phyloP scores from a whole-genome alignment of 75 land plant genomes.

The Cupressus sempervirens region DNA sequence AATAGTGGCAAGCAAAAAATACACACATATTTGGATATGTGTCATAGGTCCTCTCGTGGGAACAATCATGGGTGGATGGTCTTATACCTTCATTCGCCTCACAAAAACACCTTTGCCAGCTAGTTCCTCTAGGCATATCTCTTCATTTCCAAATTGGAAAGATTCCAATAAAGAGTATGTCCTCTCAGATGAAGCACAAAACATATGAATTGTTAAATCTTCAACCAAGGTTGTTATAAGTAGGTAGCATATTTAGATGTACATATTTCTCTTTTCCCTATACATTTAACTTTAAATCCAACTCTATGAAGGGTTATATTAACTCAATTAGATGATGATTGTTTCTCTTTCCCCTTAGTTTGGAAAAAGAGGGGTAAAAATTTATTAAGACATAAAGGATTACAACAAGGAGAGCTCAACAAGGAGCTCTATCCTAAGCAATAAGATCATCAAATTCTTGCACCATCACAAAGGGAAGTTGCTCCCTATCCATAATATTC shows the following conservation, averaged over 20 bases:
- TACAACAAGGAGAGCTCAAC: no score
- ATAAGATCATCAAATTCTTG: no score
- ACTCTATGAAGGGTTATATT: background rate
- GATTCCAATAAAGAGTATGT: background rate
- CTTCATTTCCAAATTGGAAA: background rate
- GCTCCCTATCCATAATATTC: no score
- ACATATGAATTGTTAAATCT: background rate
- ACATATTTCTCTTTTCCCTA: background rate
- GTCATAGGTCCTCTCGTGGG: slow-evolving; percentile 51
- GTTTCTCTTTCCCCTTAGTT: background rate
- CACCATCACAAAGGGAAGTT: no score
- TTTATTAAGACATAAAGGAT: no score
- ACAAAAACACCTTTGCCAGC: slow-evolving; percentile 50
- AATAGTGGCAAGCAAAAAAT: slow-evolving; percentile 50
- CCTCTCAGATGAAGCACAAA: background rate
- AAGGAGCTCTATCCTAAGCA: no score
- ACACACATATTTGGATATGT: slow-evolving; percentile 61
- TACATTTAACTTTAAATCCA: background rate
- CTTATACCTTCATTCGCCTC: slow-evolving; percentile 63
- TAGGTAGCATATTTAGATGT: background rate
- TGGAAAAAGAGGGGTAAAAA: no score
- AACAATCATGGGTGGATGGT: slow-evolving; percentile 62
- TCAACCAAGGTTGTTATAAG: background rate
- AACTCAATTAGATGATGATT: background rate
- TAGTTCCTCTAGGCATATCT: slow-evolving; percentile 22